Conservation (phyloP, 495 filamentous ascomycete genomes). For the Usnea hakonensis region DNA sequence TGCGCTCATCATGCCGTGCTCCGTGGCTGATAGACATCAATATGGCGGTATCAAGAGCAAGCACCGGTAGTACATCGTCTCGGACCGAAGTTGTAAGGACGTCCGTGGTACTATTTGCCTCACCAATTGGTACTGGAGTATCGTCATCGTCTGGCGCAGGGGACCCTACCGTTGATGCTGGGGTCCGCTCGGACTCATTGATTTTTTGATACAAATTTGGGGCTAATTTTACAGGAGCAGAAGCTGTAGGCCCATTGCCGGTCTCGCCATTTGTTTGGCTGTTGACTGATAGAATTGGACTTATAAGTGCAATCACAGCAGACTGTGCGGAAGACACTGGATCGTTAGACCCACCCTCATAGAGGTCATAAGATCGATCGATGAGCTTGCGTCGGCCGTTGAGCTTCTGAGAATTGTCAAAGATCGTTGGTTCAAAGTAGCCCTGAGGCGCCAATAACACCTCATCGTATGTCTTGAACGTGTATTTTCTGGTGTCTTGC, state of each 20-base stretch:
- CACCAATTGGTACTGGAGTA: constrained; percentile 55
- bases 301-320: constrained; percentile 61
- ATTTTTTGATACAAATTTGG: constrained; percentile 40
- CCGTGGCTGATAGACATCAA: constrained; percentile 80
- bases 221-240: constrained; percentile 16
- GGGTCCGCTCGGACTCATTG: constrained; percentile 57
- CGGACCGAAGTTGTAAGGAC: constrained; percentile 52
- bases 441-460: constrained; percentile 84
- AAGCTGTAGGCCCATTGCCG: constrained; percentile 16
- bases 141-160: constrained; percentile 66
- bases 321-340: constrained; percentile 79
- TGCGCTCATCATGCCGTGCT: constrained; percentile 81
- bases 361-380: constrained; percentile 80
- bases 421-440: constrained; percentile 78
- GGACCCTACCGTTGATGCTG: constrained; percentile 79
- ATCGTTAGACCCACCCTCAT: constrained; percentile 85
- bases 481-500: constrained; percentile 81
- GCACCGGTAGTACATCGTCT: constrained; percentile 72
- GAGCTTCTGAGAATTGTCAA: constrained; percentile 74
- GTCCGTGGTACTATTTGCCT: constrained; percentile 29
- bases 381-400: constrained; percentile 68
- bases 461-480: constrained; percentile 93
- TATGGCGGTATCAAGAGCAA: constrained; percentile 82
- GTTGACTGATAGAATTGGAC: constrained; percentile 36
- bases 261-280: constrained; percentile 13